Percentiles rank a stretch among this genome's conserved stretches.
phyloP scores from a whole-genome alignment of 108 stramenopile species.

The Skeletonema menzelii region DNA sequence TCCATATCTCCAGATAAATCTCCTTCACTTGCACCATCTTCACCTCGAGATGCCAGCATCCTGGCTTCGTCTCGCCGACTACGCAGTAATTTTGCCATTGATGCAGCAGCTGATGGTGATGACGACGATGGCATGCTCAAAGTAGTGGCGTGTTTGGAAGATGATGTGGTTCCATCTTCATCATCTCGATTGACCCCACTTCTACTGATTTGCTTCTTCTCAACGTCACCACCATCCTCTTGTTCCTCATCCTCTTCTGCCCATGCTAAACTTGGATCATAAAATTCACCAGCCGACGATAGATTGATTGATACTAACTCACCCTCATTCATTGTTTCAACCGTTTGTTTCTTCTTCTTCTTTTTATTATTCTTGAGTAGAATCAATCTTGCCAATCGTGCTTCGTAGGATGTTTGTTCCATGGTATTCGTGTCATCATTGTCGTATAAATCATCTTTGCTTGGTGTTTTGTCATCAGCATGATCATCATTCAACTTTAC shows the following conservation, averaged over 20 bases:
- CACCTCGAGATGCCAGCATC: constrained; percentile 16
- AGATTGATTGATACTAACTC: not conserved
- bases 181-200: not conserved
- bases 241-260: constrained; percentile 10
- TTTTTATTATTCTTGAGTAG: constrained; percentile 18
- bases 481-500: not conserved
- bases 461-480: constrained; percentile 4
- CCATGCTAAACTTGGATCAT: constrained; percentile 38
- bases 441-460: constrained; percentile 17
- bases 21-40: not conserved
- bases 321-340: not conserved
- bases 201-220: not conserved
- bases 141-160: not conserved
- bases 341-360: constrained; percentile 3
- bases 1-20: not conserved
- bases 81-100: constrained; percentile 16
- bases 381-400: constrained; percentile 30
- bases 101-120: not conserved
- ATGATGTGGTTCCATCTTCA: not conserved
- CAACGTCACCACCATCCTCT: not conserved
- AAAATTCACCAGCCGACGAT: constrained; percentile 16
- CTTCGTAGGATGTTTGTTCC: constrained; percentile 44
- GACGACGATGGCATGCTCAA: not conserved
- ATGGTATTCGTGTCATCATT: constrained; percentile 17
- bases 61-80: constrained; percentile 5